Conservation (phyloP, 345 rosid species). For the Eucalyptus microcorys region DNA sequence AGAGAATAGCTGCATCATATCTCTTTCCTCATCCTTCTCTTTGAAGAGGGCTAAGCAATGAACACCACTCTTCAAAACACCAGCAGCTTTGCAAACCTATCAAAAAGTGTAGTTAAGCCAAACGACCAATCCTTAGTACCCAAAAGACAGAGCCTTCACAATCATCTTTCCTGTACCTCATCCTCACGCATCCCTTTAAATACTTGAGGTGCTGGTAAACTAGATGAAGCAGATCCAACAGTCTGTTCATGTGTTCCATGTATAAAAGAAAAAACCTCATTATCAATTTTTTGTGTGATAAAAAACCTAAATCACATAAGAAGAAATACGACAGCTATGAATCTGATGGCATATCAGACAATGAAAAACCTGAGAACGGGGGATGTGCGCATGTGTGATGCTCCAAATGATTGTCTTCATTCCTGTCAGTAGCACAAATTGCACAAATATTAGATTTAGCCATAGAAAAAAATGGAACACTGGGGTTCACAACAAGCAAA, state of each 20-base stretch:
- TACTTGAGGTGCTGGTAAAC: constrained; percentile 50
- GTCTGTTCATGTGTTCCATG: constrained; percentile 62
- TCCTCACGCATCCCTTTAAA: constrained; percentile 97
- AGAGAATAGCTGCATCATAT: constrained; percentile 80
- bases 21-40: constrained; percentile 97
- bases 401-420: constrained; percentile 99
- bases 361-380: constrained; percentile 73
- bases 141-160: not conserved
- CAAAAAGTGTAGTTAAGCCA: not conserved
- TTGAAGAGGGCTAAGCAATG: constrained; percentile 96
- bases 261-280: not conserved
- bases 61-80: constrained; percentile 93
- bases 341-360: not conserved
- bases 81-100: constrained; percentile 97
- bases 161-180: constrained; percentile 45
- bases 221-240: constrained; percentile 53
- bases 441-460: not conserved
- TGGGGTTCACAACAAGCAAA: not conserved
- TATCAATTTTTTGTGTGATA: not conserved
- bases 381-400: constrained; percentile 94
- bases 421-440: constrained; percentile 27
- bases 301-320: not conserved
- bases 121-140: not conserved
- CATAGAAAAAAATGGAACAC: not conserved
- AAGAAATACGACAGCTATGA: not conserved